phyloP scores from a whole-genome alignment of 768 basidiomycete species.

The Lactarius hatsudake region DNA sequence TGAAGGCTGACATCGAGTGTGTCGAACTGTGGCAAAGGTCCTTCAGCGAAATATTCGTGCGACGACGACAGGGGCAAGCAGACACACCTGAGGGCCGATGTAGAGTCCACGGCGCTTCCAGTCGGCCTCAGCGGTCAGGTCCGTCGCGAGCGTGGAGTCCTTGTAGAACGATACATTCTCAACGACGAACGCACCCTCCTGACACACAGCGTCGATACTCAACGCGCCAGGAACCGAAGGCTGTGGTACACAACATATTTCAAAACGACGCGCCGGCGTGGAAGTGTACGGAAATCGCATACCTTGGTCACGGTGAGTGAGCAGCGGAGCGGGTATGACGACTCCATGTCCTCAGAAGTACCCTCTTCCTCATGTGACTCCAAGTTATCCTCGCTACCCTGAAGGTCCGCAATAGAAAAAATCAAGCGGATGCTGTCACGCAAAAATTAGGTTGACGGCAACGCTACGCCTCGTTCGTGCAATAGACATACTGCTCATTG shows the following conservation, averaged over 20 bases:
- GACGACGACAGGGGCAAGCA: conserved; percentile 20
- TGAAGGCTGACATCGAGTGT: conserved; percentile 85
- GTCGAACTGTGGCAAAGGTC: conserved; percentile 58
- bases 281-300: background rate
- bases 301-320: conserved; percentile 87
- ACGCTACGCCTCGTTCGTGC: too few relatives aligned
- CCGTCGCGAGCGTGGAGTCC: conserved; percentile 67
- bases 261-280: conserved; percentile 10
- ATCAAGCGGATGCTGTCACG: conserved; percentile 72
- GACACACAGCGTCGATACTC: conserved; percentile 72
- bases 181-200: conserved; percentile 78
- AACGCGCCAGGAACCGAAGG: conserved; percentile 58
- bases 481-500: conserved; percentile 71
- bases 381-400: conserved; percentile 42
- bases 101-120: conserved; percentile 91
- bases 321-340: conserved; percentile 70
- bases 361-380: conserved; percentile 43
- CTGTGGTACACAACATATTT: conserved; percentile 35
- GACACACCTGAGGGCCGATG: conserved; percentile 79
- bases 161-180: conserved; percentile 88
- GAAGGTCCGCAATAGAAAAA: conserved; percentile 91
- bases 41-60: background rate
- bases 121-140: conserved; percentile 84
- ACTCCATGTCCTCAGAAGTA: conserved; percentile 34
- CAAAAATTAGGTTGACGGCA: background rate